phyloP scores from a whole-genome alignment of 768 basidiomycete species.

The Leccinum boreale region DNA sequence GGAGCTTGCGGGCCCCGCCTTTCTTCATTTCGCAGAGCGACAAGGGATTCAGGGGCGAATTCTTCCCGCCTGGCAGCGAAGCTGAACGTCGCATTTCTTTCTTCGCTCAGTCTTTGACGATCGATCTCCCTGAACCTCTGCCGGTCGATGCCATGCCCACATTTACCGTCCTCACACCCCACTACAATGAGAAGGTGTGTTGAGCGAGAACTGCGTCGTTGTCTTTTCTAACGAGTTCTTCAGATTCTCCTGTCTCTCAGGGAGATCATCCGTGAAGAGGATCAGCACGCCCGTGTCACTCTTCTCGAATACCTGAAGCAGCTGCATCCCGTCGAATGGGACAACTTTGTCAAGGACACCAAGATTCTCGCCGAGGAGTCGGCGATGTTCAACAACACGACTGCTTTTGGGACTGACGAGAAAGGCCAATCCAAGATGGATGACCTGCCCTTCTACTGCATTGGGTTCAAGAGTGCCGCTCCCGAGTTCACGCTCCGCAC shows the following conservation, averaged over 20 bases:
- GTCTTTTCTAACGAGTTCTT: slow-evolving; percentile 5
- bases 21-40: slow-evolving; percentile 98
- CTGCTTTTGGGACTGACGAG: slow-evolving; percentile 74
- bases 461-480: slow-evolving; percentile 98
- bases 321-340: slow-evolving; percentile 97
- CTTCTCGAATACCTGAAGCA: slow-evolving; percentile 98
- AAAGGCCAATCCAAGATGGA: slow-evolving; percentile 82
- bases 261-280: slow-evolving; percentile 98
- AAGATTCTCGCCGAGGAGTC: slow-evolving; percentile 98
- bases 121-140: slow-evolving; percentile 87
- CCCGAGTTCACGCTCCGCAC: slow-evolving; percentile 98
- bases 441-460: slow-evolving; percentile 96
- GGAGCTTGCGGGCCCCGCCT: slow-evolving; percentile 90
- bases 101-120: slow-evolving; percentile 97
- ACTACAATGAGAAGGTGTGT: slow-evolving; percentile 94
- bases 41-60: slow-evolving; percentile 78
- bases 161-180: slow-evolving; percentile 96
- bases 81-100: slow-evolving; percentile 98
- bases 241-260: slow-evolving; percentile 92
- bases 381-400: slow-evolving; percentile 74
- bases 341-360: slow-evolving; percentile 99
- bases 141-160: slow-evolving; percentile 99
- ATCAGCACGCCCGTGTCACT: slow-evolving; percentile 95
- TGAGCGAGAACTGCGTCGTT: neutral
- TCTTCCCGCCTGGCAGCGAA: slow-evolving; percentile 93